phyloP scores from a whole-genome alignment of 768 basidiomycete genomes.

The Sporobolomyces roseus region DNA sequence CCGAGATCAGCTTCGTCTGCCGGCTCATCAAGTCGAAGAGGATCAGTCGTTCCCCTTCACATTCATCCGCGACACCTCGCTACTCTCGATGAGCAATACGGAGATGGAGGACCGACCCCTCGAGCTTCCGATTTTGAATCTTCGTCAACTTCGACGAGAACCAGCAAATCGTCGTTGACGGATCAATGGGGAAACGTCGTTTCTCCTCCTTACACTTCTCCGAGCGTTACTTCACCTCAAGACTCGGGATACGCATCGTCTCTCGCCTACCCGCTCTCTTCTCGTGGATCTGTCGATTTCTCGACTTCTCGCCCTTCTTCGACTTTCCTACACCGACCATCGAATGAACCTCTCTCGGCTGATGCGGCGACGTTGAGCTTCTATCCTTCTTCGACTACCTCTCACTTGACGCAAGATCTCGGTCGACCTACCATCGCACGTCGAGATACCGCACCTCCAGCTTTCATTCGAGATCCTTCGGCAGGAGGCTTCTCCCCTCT shows the following conservation, averaged over 20 bases:
- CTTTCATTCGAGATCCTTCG: no score
- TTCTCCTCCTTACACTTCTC: conserved; percentile 3
- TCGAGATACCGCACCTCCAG: conserved; percentile 13
- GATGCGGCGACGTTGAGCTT: not conserved
- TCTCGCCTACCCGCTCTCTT: not conserved
- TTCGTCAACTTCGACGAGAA: not conserved
- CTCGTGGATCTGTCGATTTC: not conserved
- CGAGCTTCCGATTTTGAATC: not conserved
- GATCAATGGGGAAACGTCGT: conserved; percentile 16
- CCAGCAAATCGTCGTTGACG: not conserved
- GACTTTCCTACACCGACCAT: not conserved
- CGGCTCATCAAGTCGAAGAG: not conserved
- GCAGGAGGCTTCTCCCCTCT: not conserved
- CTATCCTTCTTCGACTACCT: not conserved
- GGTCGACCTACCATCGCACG: not conserved
- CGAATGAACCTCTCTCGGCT: not conserved
- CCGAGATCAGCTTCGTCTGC: conserved; percentile 7
- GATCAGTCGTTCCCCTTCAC: not conserved
- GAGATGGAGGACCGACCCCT: conserved; percentile 11
- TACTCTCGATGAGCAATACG: conserved; percentile 28
- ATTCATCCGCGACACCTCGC: conserved; percentile 27
- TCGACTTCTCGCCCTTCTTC: not conserved
- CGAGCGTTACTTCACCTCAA: conserved; percentile 7
- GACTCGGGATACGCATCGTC: conserved; percentile 20
- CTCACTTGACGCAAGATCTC: not conserved